These are phyloP conservation scores for Phanerodontia chrysosporium DNA, from an alignment of 768 basidiomycete species.

Conservation along the genomic window DNA sequence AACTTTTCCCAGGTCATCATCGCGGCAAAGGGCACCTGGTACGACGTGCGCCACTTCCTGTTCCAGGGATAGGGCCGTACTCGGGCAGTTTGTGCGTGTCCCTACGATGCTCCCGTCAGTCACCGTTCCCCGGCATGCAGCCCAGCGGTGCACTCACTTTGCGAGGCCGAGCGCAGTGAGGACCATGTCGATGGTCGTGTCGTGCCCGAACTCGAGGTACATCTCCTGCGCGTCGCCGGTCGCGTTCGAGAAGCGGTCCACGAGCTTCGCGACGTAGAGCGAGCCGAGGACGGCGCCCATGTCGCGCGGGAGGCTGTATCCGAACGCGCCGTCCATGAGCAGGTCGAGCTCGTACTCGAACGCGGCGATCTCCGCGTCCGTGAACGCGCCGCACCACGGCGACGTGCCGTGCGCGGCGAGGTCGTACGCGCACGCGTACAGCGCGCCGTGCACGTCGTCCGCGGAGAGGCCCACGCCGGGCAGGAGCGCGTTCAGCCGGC, in stretches of 20 bases:
- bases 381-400: constrained; percentile 39
- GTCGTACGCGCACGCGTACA: constrained; percentile 35
- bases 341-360: constrained; percentile 41
- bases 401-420: constrained; percentile 32
- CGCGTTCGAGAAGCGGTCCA: constrained; percentile 36
- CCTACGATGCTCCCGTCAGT: constrained; percentile 17
- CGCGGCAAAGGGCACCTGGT: constrained; percentile 40
- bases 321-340: constrained; percentile 34
- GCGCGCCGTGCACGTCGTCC: constrained; percentile 34
- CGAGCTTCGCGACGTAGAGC: constrained; percentile 35
- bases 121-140: too few species aligned
- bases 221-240: constrained; percentile 29
- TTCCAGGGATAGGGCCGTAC: constrained; percentile 19
- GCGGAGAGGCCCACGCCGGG: constrained; percentile 30
- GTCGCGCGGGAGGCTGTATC: constrained; percentile 29
- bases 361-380: constrained; percentile 27
- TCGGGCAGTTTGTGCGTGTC: constrained; percentile 29
- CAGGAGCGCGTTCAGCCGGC: constrained; percentile 30
- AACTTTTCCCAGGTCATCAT: constrained; percentile 42
- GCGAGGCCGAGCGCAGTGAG: constrained; percentile 35
- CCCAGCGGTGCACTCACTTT: constrained; percentile 22
- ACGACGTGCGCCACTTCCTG: constrained; percentile 36
- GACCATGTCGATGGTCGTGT: constrained; percentile 36
- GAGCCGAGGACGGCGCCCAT: constrained; percentile 35
- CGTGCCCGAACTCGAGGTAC: constrained; percentile 41